These are phyloP conservation scores for Venturia pyrina DNA, from an alignment of 2,329 filamentous ascomycete genomes.

Conservation along the genomic window DNA sequence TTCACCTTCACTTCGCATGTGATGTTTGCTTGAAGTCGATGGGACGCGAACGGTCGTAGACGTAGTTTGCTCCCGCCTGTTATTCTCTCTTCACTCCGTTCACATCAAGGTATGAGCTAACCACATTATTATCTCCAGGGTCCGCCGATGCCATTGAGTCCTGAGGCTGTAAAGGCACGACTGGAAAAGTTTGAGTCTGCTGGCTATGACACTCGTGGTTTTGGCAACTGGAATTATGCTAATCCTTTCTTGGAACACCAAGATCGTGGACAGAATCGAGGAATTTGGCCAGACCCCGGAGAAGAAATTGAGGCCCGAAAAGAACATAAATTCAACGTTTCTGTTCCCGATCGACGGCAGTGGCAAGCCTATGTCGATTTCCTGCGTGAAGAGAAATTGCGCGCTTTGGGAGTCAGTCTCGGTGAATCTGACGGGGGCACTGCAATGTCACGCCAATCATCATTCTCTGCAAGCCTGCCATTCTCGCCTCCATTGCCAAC, in stretches of 20 bases:
- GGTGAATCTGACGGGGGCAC: conserved; percentile 56
- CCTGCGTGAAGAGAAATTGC: conserved; percentile 82
- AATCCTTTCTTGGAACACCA: not conserved
- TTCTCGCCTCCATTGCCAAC: conserved; percentile 79
- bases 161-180: conserved; percentile 9
- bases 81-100: not conserved
- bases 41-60: not conserved
- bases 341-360: conserved; percentile 59
- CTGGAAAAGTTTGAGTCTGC: conserved; percentile 11
- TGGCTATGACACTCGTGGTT: conserved; percentile 14
- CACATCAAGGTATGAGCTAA: not conserved
- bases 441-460: conserved; percentile 61
- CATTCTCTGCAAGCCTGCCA: conserved; percentile 65
- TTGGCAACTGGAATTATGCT: conserved; percentile 5
- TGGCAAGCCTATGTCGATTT: conserved; percentile 75
- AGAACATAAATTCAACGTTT: conserved; percentile 47
- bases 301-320: conserved; percentile 49
- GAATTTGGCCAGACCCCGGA: conserved; percentile 54
- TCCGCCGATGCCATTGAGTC: conserved; percentile 6
- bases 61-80: not conserved
- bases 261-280: conserved; percentile 47
- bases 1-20: not conserved
- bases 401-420: conserved; percentile 77
- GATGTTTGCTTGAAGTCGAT: not conserved
- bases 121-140: not conserved